Evolutionary conservation across 2,329 filamentous ascomycete genomes (phyloP).

Genomic region (Aureobasidium sp.): DNA sequence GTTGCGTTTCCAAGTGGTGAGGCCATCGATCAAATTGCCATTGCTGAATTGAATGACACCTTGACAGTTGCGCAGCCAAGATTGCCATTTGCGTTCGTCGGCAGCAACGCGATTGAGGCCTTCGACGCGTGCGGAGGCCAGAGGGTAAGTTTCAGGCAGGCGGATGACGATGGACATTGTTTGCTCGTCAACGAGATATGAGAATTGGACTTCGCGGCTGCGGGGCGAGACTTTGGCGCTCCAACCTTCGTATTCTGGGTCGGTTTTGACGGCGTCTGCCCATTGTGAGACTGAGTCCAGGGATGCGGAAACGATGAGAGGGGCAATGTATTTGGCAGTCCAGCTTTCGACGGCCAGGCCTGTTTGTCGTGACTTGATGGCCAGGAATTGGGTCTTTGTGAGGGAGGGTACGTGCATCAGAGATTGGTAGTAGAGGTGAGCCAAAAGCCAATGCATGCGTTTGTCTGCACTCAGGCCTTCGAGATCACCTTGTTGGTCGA

Average conservation of each 20-base stretch:
- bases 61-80: slow-evolving; percentile 80
- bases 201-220: slow-evolving; percentile 69
- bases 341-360: slow-evolving; percentile 70
- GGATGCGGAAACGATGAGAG: slow-evolving; percentile 56
- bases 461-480: slow-evolving; percentile 54
- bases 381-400: slow-evolving; percentile 77
- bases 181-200: slow-evolving; percentile 82
- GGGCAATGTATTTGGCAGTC: slow-evolving; percentile 76
- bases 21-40: slow-evolving; percentile 77
- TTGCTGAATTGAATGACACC: slow-evolving; percentile 92
- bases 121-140: slow-evolving; percentile 67
- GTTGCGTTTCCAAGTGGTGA: slow-evolving; percentile 78
- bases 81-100: slow-evolving; percentile 85
- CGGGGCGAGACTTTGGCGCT: slow-evolving; percentile 62
- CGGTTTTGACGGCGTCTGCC: slow-evolving; percentile 37
- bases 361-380: slow-evolving; percentile 70
- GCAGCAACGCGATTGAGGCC: slow-evolving; percentile 79
- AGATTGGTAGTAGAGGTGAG: slow-evolving; percentile 77
- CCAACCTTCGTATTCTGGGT: slow-evolving; percentile 44
- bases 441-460: slow-evolving; percentile 73
- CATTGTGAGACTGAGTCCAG: slow-evolving; percentile 62
- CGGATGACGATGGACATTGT: slow-evolving; percentile 74
- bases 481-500: slow-evolving; percentile 1
- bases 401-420: slow-evolving; percentile 70
- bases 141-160: slow-evolving; percentile 72